These are phyloP conservation scores for Stephania cephalantha DNA, from an alignment of 164 flowering plant genomes.

Conservation along the genomic window DNA sequence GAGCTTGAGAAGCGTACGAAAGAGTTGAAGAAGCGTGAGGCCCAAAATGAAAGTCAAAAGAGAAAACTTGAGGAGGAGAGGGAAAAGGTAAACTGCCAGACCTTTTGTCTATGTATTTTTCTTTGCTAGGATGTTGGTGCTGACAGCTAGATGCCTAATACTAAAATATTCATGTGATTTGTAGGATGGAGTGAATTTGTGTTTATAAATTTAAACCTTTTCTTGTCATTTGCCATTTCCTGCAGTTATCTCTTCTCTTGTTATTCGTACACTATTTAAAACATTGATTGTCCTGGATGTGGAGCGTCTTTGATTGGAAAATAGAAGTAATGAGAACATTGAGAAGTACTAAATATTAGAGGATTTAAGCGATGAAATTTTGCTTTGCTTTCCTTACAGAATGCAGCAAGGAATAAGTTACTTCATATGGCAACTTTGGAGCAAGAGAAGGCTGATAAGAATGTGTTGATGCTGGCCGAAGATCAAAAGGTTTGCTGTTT, in stretches of 20 bases:
- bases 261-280: background rate
- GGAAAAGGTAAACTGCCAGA: slow-evolving; percentile 35
- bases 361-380: background rate
- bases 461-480: slow-evolving; percentile 47
- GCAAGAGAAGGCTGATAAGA: slow-evolving; percentile 60
- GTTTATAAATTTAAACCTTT: no score
- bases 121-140: no score
- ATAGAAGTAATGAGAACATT: no score
- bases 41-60: slow-evolving; percentile 52
- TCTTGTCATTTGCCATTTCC: background rate
- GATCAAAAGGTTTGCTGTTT: slow-evolving; percentile 52
- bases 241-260: background rate
- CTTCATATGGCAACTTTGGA: slow-evolving; percentile 48
- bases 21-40: slow-evolving; percentile 46
- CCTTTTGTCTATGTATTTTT: background rate
- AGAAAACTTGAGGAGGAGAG: slow-evolving; percentile 45
- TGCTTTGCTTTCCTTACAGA: slow-evolving; percentile 29
- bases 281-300: background rate
- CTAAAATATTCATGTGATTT: no score
- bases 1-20: slow-evolving; percentile 28
- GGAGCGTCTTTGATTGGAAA: background rate
- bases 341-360: background rate
- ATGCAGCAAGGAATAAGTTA: slow-evolving; percentile 28
- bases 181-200: no score
- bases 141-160: no score